These are phyloP conservation scores for Mimosa bimucronata DNA, from an alignment of 306 rosid species.

Conservation along the genomic window DNA sequence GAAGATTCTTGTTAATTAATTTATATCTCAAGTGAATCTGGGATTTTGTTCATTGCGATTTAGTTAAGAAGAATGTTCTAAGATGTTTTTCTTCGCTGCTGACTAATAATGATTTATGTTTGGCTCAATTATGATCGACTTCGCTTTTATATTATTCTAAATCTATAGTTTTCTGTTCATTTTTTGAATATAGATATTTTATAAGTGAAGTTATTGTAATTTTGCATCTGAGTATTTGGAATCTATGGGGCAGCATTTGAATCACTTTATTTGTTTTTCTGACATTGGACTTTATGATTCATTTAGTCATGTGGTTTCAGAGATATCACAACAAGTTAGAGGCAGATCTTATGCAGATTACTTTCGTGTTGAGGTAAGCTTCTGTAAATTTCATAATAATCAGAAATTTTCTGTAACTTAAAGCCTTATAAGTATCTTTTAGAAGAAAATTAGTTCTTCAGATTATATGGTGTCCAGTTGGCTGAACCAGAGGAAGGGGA, in stretches of 20 bases:
- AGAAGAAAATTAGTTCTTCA: no score
- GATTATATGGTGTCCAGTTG: no score
- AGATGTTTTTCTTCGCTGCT: background rate
- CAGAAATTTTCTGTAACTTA: background rate
- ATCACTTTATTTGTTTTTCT: constrained; percentile 20
- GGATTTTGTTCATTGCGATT: constrained; percentile 4
- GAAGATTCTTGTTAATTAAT: constrained; percentile 17
- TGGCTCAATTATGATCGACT: constrained; percentile 6
- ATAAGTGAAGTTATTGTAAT: no score
- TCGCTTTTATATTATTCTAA: constrained; percentile 20
- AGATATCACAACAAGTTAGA: constrained; percentile 85
- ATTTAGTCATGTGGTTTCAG: constrained; percentile 84
- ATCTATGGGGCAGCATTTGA: background rate
- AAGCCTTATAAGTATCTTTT: no score
- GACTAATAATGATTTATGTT: constrained; percentile 6
- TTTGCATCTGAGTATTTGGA: constrained; percentile 15
- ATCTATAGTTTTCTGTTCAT: constrained; percentile 16
- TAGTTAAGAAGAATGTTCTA: constrained; percentile 6
- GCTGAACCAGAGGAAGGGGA: no score
- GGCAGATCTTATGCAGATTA: constrained; percentile 92
- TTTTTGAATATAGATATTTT: constrained; percentile 3
- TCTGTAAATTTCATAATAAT: constrained; percentile 17
- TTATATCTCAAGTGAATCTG: constrained; percentile 25
- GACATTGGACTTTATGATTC: constrained; percentile 41
- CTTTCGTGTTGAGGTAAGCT: constrained; percentile 86